Evolutionary conservation across 805 yeast genomes (phyloP).

Genomic region (Maudiozyma saulgeensis): DNA sequence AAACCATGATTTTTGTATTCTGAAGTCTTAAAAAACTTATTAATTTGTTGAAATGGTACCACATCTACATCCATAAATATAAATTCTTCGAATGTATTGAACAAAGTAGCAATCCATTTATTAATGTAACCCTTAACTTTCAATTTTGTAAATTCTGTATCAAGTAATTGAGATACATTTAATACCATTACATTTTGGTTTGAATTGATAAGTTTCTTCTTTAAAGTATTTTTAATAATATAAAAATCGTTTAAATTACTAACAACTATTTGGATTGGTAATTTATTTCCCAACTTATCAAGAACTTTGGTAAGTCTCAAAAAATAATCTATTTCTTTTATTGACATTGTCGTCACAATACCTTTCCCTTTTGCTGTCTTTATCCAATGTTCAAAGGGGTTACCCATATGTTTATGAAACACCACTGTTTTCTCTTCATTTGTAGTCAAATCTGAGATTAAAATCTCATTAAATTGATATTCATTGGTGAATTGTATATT

Average conservation of each 20-base stretch:
- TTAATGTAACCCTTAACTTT: constrained; percentile 31
- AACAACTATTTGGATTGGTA: constrained; percentile 36
- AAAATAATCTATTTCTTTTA: constrained; percentile 23
- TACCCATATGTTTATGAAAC: background rate
- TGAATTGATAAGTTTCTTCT: constrained; percentile 1
- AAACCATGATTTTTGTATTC: constrained; percentile 15
- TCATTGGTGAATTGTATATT: background rate
- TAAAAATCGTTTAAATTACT: constrained; percentile 17
- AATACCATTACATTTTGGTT: constrained; percentile 19
- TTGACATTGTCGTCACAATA: constrained; percentile 14
- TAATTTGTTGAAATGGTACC: constrained; percentile 34
- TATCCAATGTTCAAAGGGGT: constrained; percentile 14
- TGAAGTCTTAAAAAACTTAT: constrained; percentile 18
- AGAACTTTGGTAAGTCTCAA: constrained; percentile 33
- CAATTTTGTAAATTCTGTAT: constrained; percentile 8
- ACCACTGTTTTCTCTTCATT: background rate
- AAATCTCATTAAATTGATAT: background rate
- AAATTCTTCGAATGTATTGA: constrained; percentile 41
- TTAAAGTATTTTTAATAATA: constrained; percentile 5
- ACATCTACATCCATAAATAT: constrained; percentile 46
- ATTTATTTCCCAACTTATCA: constrained; percentile 27
- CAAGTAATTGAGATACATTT: constrained; percentile 12
- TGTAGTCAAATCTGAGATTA: background rate
- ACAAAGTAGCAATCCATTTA: constrained; percentile 40
- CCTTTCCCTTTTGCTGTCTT: constrained; percentile 10